Base-by-base conservation (phyloP, 805 yeast genomes). In the Ogataea trehalophila region DNA sequence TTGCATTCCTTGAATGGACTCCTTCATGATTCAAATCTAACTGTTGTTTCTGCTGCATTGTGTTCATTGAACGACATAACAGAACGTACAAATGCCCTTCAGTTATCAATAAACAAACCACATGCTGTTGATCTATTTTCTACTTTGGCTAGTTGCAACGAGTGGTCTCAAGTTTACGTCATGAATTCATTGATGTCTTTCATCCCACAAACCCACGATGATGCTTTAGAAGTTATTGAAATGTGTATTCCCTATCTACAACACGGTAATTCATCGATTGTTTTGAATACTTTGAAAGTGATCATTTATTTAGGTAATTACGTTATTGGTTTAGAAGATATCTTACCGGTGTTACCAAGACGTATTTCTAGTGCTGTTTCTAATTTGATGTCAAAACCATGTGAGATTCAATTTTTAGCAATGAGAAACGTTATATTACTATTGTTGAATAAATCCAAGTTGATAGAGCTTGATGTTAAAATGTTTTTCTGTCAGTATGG, bases 321-420 rank as follows among this genome's bases (percentile, higher is more conserved):
- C 62, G 81, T 85, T 15, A 74, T 74, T 23, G 71, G 71, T 43
- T 73, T 83, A 0, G 80, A 76, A 31, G 74, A 76, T 33, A 72
- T 73, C n/a, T 60, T 86, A 4, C 83, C 87, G 1, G 58, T 68
- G 2, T 63, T 83, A 16, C 72, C 81, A 7, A 74, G 75, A 46
- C 69, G 84, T 50, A 67, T 89, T 43, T 87, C 94, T 0, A 75
- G 81, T 13, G 81, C 94, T 0, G 68, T 90, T 39, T 75, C 83
- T 1, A 76, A 88, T 4, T 66, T 90, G 33, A 69, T 90, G 49
- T 73, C 87, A 3, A 87, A 86, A 59, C 87, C 91, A 0, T 69
- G 91, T 0, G 97, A 92, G 63, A 72, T 88, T 23, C 96, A 89
- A 65, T 92, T 90, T 62, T 70, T 90, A 41, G 85, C 85, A 1